These are phyloP conservation scores for Cydonia oblonga DNA, from an alignment of 331 rosid species.

Conservation along the genomic window DNA sequence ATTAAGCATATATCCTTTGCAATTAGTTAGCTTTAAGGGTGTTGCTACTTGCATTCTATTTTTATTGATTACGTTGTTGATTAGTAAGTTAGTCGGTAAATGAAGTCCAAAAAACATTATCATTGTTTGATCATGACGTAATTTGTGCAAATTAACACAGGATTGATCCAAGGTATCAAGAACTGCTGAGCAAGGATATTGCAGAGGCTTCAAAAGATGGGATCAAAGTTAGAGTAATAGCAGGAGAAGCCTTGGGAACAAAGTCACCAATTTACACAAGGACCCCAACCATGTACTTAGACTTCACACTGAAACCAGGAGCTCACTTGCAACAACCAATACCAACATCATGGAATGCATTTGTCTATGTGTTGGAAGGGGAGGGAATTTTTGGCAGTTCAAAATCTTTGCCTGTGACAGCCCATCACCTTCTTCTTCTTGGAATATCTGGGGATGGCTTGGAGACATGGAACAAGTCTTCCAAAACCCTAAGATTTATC, in stretches of 20 bases:
- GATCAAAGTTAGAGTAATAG: slow-evolving; percentile 63
- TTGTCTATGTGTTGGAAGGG: slow-evolving; percentile 74
- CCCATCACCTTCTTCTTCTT: slow-evolving; percentile 71
- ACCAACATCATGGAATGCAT: slow-evolving; percentile 74
- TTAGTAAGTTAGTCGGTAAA: no score
- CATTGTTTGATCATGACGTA: background rate
- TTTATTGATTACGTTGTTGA: no score
- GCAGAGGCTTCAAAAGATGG: slow-evolving; percentile 59
- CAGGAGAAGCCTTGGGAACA: slow-evolving; percentile 79
- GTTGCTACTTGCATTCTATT: no score
- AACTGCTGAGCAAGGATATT: slow-evolving; percentile 61
- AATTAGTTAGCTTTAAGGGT: no score
- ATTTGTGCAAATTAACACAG: slow-evolving; percentile 20
- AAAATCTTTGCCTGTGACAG: slow-evolving; percentile 28
- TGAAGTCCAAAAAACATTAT: background rate
- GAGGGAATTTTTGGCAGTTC: slow-evolving; percentile 64
- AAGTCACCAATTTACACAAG: slow-evolving; percentile 78
- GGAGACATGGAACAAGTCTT: slow-evolving; percentile 74
- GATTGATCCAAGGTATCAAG: slow-evolving; percentile 91
- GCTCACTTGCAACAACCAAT: slow-evolving; percentile 56
- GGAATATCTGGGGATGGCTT: slow-evolving; percentile 60
- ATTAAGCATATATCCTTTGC: no score
- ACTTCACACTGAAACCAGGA: slow-evolving; percentile 70
- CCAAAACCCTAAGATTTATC: slow-evolving; percentile 59
- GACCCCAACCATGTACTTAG: slow-evolving; percentile 86